Evolutionary conservation across 2,329 filamentous ascomycete genomes (phyloP).

Genomic region (Onygena corvina): DNA sequence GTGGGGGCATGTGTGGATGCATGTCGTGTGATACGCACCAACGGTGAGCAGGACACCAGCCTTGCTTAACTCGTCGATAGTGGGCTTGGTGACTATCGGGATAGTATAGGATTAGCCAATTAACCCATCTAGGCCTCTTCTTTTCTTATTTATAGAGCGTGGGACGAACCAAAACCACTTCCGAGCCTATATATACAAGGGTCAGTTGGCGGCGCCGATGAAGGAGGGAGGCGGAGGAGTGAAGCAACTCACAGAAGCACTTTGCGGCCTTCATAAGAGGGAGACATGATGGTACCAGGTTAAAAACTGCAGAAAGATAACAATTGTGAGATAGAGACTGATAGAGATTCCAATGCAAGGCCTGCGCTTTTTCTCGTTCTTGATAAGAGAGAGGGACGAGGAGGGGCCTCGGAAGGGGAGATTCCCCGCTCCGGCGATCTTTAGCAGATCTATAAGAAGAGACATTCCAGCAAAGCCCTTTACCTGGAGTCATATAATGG

Average conservation of each 20-base stretch:
- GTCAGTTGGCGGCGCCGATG: neutral
- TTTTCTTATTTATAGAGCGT: neutral
- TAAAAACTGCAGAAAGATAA: too few species aligned
- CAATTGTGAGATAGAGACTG: too few species aligned
- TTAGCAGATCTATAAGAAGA: too few species aligned
- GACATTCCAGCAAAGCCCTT: too few species aligned
- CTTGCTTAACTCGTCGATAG: conserved; percentile 50
- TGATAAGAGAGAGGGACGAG: neutral
- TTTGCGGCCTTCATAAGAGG: conserved; percentile 15
- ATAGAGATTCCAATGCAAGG: neutral
- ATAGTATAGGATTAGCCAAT: conserved; percentile 6
- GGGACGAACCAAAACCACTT: conserved; percentile 17
- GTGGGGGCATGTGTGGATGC: neutral
- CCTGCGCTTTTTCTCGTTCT: neutral
- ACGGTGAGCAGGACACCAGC: conserved; percentile 54
- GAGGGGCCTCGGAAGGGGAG: too few species aligned
- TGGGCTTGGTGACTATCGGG: conserved; percentile 46
- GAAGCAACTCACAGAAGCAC: conserved; percentile 15
- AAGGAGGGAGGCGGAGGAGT: neutral
- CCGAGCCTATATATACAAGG: conserved; percentile 13
- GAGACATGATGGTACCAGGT: neutral
- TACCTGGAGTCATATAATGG: too few species aligned
- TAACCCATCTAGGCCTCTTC: neutral
- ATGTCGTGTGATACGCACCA: conserved; percentile 40
- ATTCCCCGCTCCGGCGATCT: too few species aligned